Conservation (phyloP, 768 basidiomycete genomes). For the Agrocybe pediades region DNA sequence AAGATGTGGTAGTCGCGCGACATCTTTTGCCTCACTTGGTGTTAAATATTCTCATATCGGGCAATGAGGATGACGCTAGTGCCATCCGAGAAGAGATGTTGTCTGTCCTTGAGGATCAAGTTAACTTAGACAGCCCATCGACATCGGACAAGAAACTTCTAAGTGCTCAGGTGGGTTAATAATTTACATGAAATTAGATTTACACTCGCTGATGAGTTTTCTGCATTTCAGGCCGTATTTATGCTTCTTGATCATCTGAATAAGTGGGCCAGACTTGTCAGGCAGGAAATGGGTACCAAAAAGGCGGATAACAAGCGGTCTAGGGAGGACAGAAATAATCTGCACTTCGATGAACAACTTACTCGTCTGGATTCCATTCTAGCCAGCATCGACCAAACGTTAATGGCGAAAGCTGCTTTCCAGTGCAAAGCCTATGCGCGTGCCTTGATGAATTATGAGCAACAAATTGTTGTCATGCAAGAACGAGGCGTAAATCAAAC, state of each 20-base stretch:
- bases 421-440: conserved; percentile 94
- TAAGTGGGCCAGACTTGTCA: conserved; percentile 79
- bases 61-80: conserved; percentile 57
- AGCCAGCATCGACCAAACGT: conserved; percentile 78
- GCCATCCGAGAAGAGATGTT: conserved; percentile 77
- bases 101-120: conserved; percentile 85
- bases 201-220: conserved; percentile 3
- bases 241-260: conserved; percentile 93
- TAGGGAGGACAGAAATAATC: conserved; percentile 35
- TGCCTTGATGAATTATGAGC: conserved; percentile 93
- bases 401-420: conserved; percentile 93
- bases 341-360: conserved; percentile 59
- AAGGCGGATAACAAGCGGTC: conserved; percentile 53
- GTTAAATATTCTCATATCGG: conserved; percentile 81
- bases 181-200: background rate
- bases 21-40: conserved; percentile 91
- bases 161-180: conserved; percentile 81
- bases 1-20: conserved; percentile 94
- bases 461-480: conserved; percentile 63
- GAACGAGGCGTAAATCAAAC: conserved; percentile 38
- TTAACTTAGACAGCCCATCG: conserved; percentile 57
- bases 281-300: conserved; percentile 60
- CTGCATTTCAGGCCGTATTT: conserved; percentile 75
- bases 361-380: conserved; percentile 78
- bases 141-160: conserved; percentile 80